Conservation (phyloP, 176 grass and related monocot genomes). For the Triticum monococcum region DNA sequence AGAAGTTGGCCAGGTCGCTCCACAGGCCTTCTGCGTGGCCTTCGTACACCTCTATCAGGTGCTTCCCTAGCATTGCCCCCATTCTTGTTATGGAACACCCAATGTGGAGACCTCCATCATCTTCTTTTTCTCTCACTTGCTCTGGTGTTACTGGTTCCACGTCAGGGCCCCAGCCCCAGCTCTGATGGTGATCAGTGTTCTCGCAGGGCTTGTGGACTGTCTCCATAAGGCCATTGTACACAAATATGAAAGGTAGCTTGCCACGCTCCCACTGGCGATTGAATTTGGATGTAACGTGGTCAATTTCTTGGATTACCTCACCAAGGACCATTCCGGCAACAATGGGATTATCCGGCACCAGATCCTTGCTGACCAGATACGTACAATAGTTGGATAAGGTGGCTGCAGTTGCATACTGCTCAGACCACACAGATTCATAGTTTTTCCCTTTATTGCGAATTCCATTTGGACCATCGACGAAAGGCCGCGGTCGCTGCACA, state of each 20-base stretch:
- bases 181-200: too few species aligned
- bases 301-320: not conserved
- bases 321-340: not conserved
- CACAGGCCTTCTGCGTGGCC: too few species aligned
- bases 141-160: too few species aligned
- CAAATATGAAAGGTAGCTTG: not conserved
- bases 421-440: not conserved
- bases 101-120: not conserved
- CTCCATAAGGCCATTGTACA: too few species aligned
- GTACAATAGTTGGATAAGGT: conserved; percentile 33
- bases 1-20: too few species aligned
- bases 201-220: too few species aligned
- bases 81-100: not conserved
- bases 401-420: not conserved
- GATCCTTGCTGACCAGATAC: not conserved
- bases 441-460: too few species aligned
- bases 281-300: not conserved
- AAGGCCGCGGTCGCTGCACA: not conserved
- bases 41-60: not conserved
- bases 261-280: too few species aligned
- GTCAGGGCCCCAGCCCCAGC: too few species aligned
- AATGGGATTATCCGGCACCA: not conserved
- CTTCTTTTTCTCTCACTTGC: not conserved
- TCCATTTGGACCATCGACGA: not conserved
- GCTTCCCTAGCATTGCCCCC: not conserved